Conservation (phyloP, 2,329 filamentous ascomycete genomes). For the Tolypocladium paradoxum region DNA sequence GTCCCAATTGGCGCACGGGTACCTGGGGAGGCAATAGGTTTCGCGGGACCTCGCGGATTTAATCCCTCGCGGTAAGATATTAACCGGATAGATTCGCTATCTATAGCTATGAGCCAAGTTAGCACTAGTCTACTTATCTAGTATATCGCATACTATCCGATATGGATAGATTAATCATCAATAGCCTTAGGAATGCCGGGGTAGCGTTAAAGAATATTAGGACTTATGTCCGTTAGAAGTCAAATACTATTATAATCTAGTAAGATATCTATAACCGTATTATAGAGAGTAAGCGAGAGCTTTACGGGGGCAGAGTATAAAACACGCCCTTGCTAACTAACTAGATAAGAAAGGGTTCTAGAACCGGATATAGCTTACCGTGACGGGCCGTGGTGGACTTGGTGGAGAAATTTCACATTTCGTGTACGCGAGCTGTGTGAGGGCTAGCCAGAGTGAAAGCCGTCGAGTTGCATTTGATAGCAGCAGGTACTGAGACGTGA, state of each 20-base stretch:
- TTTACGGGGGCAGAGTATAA: conserved; percentile 8
- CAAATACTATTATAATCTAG: conserved; percentile 6
- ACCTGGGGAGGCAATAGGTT: too few relatives aligned
- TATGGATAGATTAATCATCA: neutral
- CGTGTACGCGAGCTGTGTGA: too few relatives aligned
- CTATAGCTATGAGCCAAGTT: conserved; percentile 3
- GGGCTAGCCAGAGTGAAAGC: too few relatives aligned
- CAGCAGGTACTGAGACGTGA: too few relatives aligned
- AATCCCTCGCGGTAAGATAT: too few relatives aligned
- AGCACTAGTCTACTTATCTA: neutral
- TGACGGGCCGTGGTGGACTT: too few relatives aligned
- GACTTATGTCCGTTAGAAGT: conserved; percentile 6
- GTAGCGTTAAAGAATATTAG: conserved; percentile 7
- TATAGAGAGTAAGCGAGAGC: conserved; percentile 5
- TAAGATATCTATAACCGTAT: conserved; percentile 14
- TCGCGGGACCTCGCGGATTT: too few relatives aligned
- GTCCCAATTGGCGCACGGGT: too few relatives aligned
- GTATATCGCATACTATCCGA: conserved; percentile 1
- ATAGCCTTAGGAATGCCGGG: neutral
- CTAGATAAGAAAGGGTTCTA: conserved; percentile 10
- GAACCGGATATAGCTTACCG: conserved; percentile 6
- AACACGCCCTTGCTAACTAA: conserved; percentile 9
- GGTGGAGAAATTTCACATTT: too few relatives aligned
- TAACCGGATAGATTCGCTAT: conserved; percentile 3
- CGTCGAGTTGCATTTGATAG: too few relatives aligned